phyloP scores from a whole-genome alignment of 345 rosid species.

The Populus simonii region DNA sequence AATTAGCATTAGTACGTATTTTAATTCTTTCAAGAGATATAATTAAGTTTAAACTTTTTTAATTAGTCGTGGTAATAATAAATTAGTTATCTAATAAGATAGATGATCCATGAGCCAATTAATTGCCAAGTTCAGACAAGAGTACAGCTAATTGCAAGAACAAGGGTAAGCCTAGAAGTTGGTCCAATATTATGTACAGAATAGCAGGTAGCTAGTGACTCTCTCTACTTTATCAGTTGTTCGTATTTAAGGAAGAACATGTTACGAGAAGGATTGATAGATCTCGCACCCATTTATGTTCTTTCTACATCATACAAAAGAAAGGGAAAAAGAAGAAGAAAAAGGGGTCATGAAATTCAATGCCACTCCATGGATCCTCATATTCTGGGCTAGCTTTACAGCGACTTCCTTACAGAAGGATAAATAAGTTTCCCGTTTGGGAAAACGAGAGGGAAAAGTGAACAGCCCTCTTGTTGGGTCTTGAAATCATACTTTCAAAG shows the following conservation, averaged over 20 bases:
- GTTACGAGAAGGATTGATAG: slow-evolving; percentile 24
- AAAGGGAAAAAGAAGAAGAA: background rate
- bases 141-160: background rate
- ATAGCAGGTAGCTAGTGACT: background rate
- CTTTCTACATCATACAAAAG: background rate
- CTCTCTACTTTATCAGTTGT: background rate
- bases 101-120: background rate
- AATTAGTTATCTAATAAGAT: background rate
- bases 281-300: slow-evolving; percentile 15
- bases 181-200: background rate
- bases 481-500: background rate
- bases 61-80: too few relatives aligned
- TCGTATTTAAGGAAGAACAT: slow-evolving; percentile 4
- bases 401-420: slow-evolving; percentile 5
- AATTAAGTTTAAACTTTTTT: too few relatives aligned
- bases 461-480: slow-evolving; percentile 16
- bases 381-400: slow-evolving; percentile 1
- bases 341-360: slow-evolving; percentile 19
- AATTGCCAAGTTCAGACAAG: background rate
- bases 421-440: slow-evolving; percentile 15
- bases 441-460: slow-evolving; percentile 20
- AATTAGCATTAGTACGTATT: too few relatives aligned
- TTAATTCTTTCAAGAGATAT: too few relatives aligned
- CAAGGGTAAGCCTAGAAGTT: background rate
- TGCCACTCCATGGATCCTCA: slow-evolving; percentile 12